Evolutionary conservation across 768 basidiomycete species (phyloP).

Genomic region (Lentinus brumalis): DNA sequence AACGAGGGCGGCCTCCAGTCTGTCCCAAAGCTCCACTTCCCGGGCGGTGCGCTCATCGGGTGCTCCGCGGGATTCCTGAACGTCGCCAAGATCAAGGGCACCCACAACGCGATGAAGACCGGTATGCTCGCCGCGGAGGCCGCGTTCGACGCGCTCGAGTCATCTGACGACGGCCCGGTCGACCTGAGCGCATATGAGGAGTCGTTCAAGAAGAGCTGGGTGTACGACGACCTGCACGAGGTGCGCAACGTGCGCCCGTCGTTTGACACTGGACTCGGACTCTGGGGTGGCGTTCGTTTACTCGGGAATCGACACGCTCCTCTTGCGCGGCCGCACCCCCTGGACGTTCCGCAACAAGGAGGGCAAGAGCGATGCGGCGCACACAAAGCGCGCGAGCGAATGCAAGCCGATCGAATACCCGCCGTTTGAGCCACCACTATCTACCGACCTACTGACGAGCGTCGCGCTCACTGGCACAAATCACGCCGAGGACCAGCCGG

Average conservation of each 20-base stretch:
- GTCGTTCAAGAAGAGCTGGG: constrained; percentile 76
- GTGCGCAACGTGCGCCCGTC: constrained; percentile 91
- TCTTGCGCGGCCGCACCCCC: constrained; percentile 83
- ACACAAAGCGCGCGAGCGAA: constrained; percentile 67
- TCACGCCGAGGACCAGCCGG: constrained; percentile 94
- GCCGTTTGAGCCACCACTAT: constrained; percentile 82
- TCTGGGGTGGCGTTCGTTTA: constrained; percentile 89
- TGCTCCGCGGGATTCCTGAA: constrained; percentile 97
- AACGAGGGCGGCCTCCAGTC: constrained; percentile 96
- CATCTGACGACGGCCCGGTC: constrained; percentile 30
- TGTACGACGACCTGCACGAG: constrained; percentile 83
- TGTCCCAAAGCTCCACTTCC: constrained; percentile 83
- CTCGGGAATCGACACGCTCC: constrained; percentile 83
- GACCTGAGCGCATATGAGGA: constrained; percentile 77
- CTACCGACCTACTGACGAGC: constrained; percentile 91
- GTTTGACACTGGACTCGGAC: constrained; percentile 77
- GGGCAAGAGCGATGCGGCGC: constrained; percentile 58
- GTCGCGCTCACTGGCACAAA: constrained; percentile 91
- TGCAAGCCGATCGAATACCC: constrained; percentile 86
- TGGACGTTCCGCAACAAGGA: constrained; percentile 86
- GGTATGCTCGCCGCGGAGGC: constrained; percentile 97
- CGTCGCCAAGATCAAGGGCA: constrained; percentile 97
- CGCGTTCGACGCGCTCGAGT: constrained; percentile 62
- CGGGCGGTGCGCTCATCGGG: constrained; percentile 92
- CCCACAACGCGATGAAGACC: constrained; percentile 98